Base-by-base conservation (phyloP, 2,329 filamentous ascomycete species). In the Ustulina deusta region DNA sequence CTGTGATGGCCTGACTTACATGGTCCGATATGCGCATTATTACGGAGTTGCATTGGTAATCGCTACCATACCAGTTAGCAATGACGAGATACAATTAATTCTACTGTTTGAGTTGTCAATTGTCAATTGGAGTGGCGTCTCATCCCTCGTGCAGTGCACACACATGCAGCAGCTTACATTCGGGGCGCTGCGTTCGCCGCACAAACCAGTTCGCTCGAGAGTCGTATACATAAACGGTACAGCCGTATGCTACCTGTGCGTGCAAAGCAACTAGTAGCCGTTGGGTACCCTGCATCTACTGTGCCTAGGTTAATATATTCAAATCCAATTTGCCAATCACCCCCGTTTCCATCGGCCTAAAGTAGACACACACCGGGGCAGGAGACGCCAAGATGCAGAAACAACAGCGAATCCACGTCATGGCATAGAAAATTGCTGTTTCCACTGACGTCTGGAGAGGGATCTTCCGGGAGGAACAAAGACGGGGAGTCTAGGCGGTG, bases 281-380 rank as follows among this genome's bases (percentile, higher is more conserved):
- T 51, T 60, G 9, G 27, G 42, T 49, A 32, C 55, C 64, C 56
- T 44, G 36, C 55, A 57, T 57, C 15, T 15, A n/a, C n/a, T n/a
- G n/a, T n/a, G 6, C 17, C 49, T 40, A 40, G 38, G 38, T 29
- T n/a, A 11, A 15, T 34, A 51, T n/a, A 59, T 22, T 52, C 29
- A 46, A 38, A 57, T 54, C 22, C 6, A 29, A 40, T 22, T 27
- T 61, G 32, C 66, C 66, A 65, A 68, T 68, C 52, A 62, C 15
- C 29, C 49, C 11, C 17, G 9, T 55, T 55, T 55, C 29, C 2
- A 48, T 38, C 5, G 9, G 36, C 65, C 61, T 25, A 61, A 58
- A 65, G 29, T 32, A 27, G 65, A 52, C n/a, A 61, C 51, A 49
- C 61, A 48, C 61, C 25, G 48, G n/a, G n/a, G n/a, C n/a, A n/a